Evolutionary conservation across 2,329 filamentous ascomycete genomes (phyloP).

Genomic region (Rugonectria rugulosa): DNA sequence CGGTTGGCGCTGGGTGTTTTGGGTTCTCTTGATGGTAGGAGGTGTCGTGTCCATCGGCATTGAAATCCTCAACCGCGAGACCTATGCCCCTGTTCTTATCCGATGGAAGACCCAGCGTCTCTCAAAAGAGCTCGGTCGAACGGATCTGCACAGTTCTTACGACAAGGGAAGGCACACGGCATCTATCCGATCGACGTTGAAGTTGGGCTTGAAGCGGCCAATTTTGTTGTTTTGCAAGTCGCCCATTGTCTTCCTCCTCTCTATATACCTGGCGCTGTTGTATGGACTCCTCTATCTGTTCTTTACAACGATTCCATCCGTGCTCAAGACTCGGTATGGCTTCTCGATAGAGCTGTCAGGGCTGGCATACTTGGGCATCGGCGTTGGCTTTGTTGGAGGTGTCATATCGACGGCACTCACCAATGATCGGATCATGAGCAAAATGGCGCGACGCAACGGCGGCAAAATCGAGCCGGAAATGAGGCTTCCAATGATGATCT

Average conservation of each 20-base stretch:
- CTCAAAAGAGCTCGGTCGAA: slow-evolving; percentile 36
- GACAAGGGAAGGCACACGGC: slow-evolving; percentile 45
- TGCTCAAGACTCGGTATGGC: slow-evolving; percentile 54
- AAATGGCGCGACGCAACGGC: slow-evolving; percentile 32
- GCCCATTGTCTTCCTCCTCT: slow-evolving; percentile 58
- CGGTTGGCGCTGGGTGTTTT: slow-evolving; percentile 61
- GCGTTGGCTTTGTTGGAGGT: slow-evolving; percentile 56
- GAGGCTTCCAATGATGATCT: slow-evolving; percentile 53
- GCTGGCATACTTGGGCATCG: slow-evolving; percentile 58
- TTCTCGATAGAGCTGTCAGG: slow-evolving; percentile 54
- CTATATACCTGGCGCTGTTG: slow-evolving; percentile 60
- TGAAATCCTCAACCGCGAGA: slow-evolving; percentile 50
- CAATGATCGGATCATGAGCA: slow-evolving; percentile 35
- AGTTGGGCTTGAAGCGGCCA: slow-evolving; percentile 60
- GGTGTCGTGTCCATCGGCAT: slow-evolving; percentile 40
- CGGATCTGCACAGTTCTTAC: slow-evolving; percentile 21
- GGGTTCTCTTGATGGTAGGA: slow-evolving; percentile 52
- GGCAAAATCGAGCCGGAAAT: slow-evolving; percentile 43
- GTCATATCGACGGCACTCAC: slow-evolving; percentile 45
- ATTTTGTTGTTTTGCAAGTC: slow-evolving; percentile 62
- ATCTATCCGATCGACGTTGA: slow-evolving; percentile 44
- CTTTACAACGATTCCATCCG: slow-evolving; percentile 49
- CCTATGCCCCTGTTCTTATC: slow-evolving; percentile 50
- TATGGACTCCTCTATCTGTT: slow-evolving; percentile 63
- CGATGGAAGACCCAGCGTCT: slow-evolving; percentile 49